Base-by-base conservation (phyloP, 208 protist genomes). In the Wallacemonas sp. region DNA sequence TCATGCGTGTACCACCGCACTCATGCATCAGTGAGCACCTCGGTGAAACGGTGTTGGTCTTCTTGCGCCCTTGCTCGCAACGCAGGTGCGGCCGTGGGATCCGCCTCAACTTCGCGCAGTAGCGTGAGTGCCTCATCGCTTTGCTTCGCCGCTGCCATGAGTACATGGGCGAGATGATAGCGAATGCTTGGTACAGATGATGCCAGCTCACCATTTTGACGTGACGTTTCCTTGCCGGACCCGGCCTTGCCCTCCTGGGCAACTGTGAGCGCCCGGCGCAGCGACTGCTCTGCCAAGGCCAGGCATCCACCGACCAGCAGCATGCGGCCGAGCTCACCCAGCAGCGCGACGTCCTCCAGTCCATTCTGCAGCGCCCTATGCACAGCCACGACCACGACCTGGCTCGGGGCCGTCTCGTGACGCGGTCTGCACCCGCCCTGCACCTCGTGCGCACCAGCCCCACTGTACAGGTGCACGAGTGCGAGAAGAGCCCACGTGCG, bases 401-500 rank as follows among this genome's bases (percentile, higher is more conserved):
- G 9, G 36, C 14, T 41, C 9, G 36, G 9, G 36, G 9, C 36
- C 36, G 9, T 6, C 14, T 41, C 14, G 9, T 41, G 36, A 17
- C 36, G 36, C 36, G 36, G 9, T 41, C 14, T n/a, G n/a, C n/a
- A n/a, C n/a, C 9, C 14, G 30, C 1, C 70, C 44, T 21, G 19
- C 44, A 49, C 44, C 5, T 12, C 9, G 44, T 12, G 19, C 9
- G 68, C 48, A 72, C 71, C 60, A 66, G 65, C 29, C 72, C 56
- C 61, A 49, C 72, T 44, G 38, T 66, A 68, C 44, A 90, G 14
- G 56, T 73, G 86, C 23, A 93, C 61, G 56, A 97, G 65, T 0
- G 88, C 67, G 19, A 97, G 74, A 64, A 92, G 94, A 19, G 80
- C 91, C 91, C 93, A 97, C 30, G 88, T 91, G 11, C 87, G 80